These are phyloP conservation scores for Actinomortierella ambigua DNA, from an alignment of 371 early-diverging fungal species.

Conservation along the genomic window DNA sequence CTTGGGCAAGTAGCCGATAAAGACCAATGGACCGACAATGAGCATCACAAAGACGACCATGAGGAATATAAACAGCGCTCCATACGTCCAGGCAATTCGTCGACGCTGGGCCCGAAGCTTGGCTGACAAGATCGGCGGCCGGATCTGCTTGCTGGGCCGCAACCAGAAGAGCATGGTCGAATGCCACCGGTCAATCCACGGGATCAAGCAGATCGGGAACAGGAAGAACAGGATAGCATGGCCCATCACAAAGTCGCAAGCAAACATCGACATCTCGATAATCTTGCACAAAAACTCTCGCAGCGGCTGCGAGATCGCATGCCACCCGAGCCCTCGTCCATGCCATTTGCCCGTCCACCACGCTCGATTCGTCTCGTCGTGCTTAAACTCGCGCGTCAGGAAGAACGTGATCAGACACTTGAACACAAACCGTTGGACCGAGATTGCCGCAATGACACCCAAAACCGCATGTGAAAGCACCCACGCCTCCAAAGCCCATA, in stretches of 20 bases:
- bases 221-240: slow-evolving; percentile 78
- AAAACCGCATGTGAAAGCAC: slow-evolving; percentile 63
- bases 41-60: slow-evolving; percentile 63
- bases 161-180: slow-evolving; percentile 89
- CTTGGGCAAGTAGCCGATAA: slow-evolving; percentile 23
- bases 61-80: slow-evolving; percentile 68
- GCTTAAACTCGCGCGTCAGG: slow-evolving; percentile 82
- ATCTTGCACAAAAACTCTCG: slow-evolving; percentile 87
- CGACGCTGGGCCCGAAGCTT: slow-evolving; percentile 64
- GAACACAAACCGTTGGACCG: slow-evolving; percentile 74
- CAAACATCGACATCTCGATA: slow-evolving; percentile 85
- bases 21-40: slow-evolving; percentile 65
- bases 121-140: slow-evolving; percentile 78
- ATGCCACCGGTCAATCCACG: slow-evolving; percentile 77
- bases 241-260: slow-evolving; percentile 78
- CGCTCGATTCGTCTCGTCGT: slow-evolving; percentile 81
- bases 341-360: slow-evolving; percentile 95
- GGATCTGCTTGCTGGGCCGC: slow-evolving; percentile 79
- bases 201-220: slow-evolving; percentile 72
- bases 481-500: slow-evolving; percentile 76
- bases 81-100: slow-evolving; percentile 68
- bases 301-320: slow-evolving; percentile 72
- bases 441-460: slow-evolving; percentile 67
- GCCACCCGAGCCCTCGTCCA: slow-evolving; percentile 75
- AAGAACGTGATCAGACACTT: slow-evolving; percentile 70